Conservation (phyloP, 768 basidiomycete genomes). For the Termitomyces sp. region DNA sequence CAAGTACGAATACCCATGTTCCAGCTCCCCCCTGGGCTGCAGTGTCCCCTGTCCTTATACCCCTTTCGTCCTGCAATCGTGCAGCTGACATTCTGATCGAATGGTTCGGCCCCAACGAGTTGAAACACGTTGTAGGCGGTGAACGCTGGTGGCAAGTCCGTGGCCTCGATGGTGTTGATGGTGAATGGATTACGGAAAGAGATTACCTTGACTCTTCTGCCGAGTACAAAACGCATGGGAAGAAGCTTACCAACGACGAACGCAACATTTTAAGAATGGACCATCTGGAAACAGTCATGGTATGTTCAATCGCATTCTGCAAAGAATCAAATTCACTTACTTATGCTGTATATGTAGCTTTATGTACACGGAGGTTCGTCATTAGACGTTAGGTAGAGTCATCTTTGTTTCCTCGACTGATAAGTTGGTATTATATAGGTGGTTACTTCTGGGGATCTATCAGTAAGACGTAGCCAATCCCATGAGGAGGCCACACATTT, state of each 20-base stretch:
- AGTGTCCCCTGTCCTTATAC: slow-evolving; percentile 54
- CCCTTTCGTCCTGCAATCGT: slow-evolving; percentile 50
- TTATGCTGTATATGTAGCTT: neutral
- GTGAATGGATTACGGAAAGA: slow-evolving; percentile 57
- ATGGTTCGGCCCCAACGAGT: slow-evolving; percentile 40
- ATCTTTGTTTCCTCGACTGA: neutral
- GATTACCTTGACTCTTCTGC: slow-evolving; percentile 29
- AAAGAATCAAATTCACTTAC: neutral
- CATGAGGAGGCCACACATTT: no score
- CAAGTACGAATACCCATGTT: slow-evolving; percentile 65
- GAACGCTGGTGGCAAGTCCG: slow-evolving; percentile 84
- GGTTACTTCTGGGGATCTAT: neutral
- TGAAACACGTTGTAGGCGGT: slow-evolving; percentile 68
- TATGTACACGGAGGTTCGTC: slow-evolving; percentile 2
- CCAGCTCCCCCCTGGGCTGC: slow-evolving; percentile 66
- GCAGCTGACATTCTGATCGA: neutral
- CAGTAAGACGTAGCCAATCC: neutral
- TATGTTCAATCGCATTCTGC: neutral
- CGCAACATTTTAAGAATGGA: neutral
- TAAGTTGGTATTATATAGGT: neutral
- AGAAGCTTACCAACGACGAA: neutral
- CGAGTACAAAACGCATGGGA: neutral
- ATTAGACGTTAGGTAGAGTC: neutral
- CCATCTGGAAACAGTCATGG: neutral
- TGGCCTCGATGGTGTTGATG: slow-evolving; percentile 65